Conservation (phyloP, 352 stramenopile species). For the Globisporangium uncinulatum region DNA sequence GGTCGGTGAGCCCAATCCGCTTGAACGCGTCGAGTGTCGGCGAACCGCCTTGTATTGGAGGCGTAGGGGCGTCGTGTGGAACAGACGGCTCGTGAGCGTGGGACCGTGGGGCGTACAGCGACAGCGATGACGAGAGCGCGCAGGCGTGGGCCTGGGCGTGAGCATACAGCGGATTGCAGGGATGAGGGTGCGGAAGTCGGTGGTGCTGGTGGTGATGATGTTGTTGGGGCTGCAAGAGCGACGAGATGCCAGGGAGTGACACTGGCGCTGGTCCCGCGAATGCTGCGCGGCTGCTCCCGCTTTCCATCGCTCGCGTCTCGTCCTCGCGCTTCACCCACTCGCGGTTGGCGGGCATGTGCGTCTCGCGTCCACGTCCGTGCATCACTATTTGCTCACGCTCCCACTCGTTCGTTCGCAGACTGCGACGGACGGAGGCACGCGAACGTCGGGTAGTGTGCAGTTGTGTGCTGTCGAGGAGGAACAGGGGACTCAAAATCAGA, state of each 20-base stretch:
- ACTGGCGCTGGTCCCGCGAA: background rate
- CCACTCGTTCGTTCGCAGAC: background rate
- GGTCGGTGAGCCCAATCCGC: conserved; percentile 1
- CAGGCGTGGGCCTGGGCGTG: background rate
- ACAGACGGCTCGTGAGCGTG: background rate
- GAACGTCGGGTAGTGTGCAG: background rate
- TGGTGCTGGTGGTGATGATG: background rate
- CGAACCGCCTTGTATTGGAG: background rate
- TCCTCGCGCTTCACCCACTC: background rate
- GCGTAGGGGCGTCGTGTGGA: no score
- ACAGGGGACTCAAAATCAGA: no score
- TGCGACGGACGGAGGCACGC: background rate
- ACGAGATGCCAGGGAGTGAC: conserved; percentile 1
- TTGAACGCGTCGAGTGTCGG: conserved; percentile 5
- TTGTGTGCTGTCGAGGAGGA: no score
- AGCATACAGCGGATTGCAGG: background rate
- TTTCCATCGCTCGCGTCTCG: background rate
- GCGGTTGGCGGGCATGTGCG: background rate
- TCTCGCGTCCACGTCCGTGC: background rate
- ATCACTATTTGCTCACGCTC: background rate
- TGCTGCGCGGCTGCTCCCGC: background rate
- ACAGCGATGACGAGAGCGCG: no score
- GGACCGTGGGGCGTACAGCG: conserved; percentile 1
- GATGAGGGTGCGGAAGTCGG: no score
- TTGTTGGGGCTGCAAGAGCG: conserved; percentile 3